These are phyloP conservation scores for Gossypium gossypioides DNA, from an alignment of 441 rosid species.

Conservation along the genomic window DNA sequence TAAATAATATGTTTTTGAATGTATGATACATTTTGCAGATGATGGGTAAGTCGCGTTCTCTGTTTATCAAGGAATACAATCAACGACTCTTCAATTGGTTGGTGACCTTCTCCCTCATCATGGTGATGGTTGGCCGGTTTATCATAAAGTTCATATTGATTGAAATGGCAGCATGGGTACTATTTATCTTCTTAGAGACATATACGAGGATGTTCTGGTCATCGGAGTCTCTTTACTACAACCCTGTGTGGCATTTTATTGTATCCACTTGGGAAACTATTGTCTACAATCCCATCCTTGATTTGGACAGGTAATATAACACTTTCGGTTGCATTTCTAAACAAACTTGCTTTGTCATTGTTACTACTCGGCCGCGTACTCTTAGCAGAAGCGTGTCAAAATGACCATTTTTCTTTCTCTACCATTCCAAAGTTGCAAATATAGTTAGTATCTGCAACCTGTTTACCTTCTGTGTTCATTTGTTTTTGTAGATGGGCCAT, in stretches of 20 bases:
- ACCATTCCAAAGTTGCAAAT: background rate
- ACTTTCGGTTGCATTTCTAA: background rate
- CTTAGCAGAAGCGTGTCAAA: background rate
- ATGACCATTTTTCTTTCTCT: background rate
- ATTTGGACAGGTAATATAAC: constrained; percentile 75
- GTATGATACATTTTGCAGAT: constrained; percentile 43
- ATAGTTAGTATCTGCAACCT: background rate
- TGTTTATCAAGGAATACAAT: constrained; percentile 90
- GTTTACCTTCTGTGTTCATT: background rate
- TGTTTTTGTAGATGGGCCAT: constrained; percentile 72
- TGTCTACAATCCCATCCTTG: constrained; percentile 88
- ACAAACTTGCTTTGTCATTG: background rate
- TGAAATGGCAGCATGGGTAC: constrained; percentile 92
- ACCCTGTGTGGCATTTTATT: constrained; percentile 86
- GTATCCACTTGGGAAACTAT: constrained; percentile 85
- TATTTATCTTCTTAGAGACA: constrained; percentile 91
- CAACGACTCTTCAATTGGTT: constrained; percentile 94
- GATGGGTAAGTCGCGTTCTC: constrained; percentile 68
- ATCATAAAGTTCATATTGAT: constrained; percentile 74
- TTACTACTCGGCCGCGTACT: background rate
- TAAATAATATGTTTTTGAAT: background rate
- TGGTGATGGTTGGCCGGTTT: constrained; percentile 92
- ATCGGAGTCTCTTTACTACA: constrained; percentile 87
- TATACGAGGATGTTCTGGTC: constrained; percentile 97
- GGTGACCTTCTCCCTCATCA: constrained; percentile 83